Percentiles rank a stretch among this genome's conserved stretches.
Evolutionary conservation across 2,329 filamentous ascomycete species (phyloP).

Genomic region (Huntiella bhutanensis): DNA sequence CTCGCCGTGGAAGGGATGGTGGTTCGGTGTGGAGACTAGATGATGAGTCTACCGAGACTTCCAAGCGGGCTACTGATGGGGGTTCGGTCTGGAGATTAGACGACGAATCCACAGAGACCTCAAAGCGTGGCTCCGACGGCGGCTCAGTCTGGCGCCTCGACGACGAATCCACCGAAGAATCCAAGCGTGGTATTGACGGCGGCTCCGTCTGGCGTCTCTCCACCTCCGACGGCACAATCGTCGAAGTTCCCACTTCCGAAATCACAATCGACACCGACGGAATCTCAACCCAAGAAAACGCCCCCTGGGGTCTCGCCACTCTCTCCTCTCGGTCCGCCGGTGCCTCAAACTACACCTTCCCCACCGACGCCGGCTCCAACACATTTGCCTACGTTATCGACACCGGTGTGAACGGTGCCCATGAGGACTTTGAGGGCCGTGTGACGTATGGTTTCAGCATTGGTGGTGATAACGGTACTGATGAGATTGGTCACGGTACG

Average conservation of each 20-base stretch:
- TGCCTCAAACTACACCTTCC: slow-evolving; percentile 13
- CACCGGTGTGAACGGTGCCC: slow-evolving; percentile 14
- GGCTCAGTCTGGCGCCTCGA: slow-evolving; percentile 1
- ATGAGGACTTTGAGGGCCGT: slow-evolving; percentile 15
- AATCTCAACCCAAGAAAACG: slow-evolving; percentile 40
- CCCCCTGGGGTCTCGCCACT: slow-evolving; percentile 19
- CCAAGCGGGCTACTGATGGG: not conserved
- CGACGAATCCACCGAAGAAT: not conserved
- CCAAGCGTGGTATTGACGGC: not conserved
- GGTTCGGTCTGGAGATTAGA: not conserved
- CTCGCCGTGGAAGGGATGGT: not conserved
- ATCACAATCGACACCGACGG: slow-evolving; percentile 6
- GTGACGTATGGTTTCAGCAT: slow-evolving; percentile 14
- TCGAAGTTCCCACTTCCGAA: not conserved
- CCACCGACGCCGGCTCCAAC: slow-evolving; percentile 13
- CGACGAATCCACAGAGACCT: not conserved
- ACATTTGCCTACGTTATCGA: slow-evolving; percentile 16
- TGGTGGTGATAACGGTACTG: slow-evolving; percentile 15
- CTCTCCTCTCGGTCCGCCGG: slow-evolving; percentile 17
- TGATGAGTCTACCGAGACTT: not conserved
- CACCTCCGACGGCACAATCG: slow-evolving; percentile 1
- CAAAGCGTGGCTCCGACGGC: not conserved
- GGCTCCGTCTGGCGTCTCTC: slow-evolving; percentile 7
- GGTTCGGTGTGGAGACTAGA: not conserved
- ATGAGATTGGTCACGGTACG: slow-evolving; percentile 25